Conservation (phyloP, 768 basidiomycete genomes). For the Termitomyces sp. region DNA sequence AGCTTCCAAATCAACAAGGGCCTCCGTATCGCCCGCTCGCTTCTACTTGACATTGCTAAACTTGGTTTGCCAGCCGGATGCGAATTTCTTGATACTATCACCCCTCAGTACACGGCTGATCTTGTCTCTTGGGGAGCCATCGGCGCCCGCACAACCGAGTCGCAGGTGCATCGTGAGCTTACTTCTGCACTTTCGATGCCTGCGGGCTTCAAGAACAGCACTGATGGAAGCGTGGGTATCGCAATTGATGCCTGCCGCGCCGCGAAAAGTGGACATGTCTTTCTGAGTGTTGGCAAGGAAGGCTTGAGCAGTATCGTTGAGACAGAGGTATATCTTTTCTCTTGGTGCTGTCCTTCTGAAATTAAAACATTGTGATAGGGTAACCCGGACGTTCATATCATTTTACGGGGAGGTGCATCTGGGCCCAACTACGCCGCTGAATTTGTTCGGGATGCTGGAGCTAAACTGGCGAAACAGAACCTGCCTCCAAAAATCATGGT, state of each 20-base stretch:
- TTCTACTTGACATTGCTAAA: slow-evolving; percentile 86
- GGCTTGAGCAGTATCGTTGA: slow-evolving; percentile 93
- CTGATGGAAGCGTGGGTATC: slow-evolving; percentile 87
- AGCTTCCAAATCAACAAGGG: slow-evolving; percentile 97
- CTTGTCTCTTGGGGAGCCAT: slow-evolving; percentile 91
- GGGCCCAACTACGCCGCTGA: slow-evolving; percentile 88
- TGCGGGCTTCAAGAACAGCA: slow-evolving; percentile 98
- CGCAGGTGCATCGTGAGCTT: slow-evolving; percentile 89
- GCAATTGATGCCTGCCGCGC: slow-evolving; percentile 96
- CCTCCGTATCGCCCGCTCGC: slow-evolving; percentile 77
- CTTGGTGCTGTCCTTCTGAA: background rate
- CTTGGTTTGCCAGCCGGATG: slow-evolving; percentile 93
- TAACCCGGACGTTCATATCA: slow-evolving; percentile 90
- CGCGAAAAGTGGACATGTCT: slow-evolving; percentile 86
- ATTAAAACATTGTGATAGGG: slow-evolving; percentile 40
- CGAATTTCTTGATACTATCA: slow-evolving; percentile 79
- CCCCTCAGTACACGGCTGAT: slow-evolving; percentile 88
- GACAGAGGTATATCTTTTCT: slow-evolving; percentile 57
- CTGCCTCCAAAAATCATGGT: slow-evolving; percentile 87
- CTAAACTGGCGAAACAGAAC: slow-evolving; percentile 74
- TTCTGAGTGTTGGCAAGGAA: slow-evolving; percentile 96
- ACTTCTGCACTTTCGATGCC: slow-evolving; percentile 88
- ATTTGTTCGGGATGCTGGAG: slow-evolving; percentile 70
- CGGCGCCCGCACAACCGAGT: slow-evolving; percentile 89
- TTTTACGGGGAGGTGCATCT: slow-evolving; percentile 83